phyloP scores from a whole-genome alignment of 1,284 basidiomycete genomes.

The Ceratobasidium papillatum region DNA sequence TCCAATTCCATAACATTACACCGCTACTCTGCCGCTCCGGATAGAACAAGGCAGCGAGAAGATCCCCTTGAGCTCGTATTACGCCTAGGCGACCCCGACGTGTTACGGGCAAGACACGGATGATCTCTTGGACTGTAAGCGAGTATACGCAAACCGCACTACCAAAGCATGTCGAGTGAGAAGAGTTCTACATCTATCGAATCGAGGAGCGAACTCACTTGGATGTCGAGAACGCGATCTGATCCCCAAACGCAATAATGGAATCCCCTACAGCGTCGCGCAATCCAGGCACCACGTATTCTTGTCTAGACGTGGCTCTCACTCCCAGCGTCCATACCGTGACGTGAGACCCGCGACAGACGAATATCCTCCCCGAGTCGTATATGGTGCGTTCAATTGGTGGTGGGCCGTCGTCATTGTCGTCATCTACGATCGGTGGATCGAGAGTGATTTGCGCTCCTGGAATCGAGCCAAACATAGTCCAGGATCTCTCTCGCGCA shows the following conservation, averaged over 20 bases:
- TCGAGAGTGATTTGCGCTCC: background rate
- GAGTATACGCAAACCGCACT: constrained; percentile 16
- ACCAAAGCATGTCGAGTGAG: background rate
- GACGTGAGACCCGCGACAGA: background rate
- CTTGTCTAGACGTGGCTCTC: background rate
- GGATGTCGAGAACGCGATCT: background rate
- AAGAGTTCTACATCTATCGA: background rate
- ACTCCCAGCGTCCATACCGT: background rate
- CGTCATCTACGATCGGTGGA: background rate
- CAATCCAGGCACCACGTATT: constrained; percentile 10
- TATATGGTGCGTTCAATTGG: background rate
- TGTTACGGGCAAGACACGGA: background rate
- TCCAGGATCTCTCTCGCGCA: constrained; percentile 16
- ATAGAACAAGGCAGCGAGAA: background rate
- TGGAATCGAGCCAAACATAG: constrained; percentile 22
- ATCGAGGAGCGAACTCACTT: constrained; percentile 1
- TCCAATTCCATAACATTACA: constrained; percentile 29
- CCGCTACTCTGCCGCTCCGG: constrained; percentile 10
- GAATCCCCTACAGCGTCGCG: background rate
- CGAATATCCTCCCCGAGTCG: constrained; percentile 8
- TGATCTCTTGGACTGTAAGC: background rate
- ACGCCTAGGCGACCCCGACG: background rate
- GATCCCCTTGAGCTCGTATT: background rate
- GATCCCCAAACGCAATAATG: constrained; percentile 1
- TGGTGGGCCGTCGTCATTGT: background rate